Base-by-base conservation (phyloP, 2,329 filamentous ascomycete species). In the Xylaria sp. region DNA sequence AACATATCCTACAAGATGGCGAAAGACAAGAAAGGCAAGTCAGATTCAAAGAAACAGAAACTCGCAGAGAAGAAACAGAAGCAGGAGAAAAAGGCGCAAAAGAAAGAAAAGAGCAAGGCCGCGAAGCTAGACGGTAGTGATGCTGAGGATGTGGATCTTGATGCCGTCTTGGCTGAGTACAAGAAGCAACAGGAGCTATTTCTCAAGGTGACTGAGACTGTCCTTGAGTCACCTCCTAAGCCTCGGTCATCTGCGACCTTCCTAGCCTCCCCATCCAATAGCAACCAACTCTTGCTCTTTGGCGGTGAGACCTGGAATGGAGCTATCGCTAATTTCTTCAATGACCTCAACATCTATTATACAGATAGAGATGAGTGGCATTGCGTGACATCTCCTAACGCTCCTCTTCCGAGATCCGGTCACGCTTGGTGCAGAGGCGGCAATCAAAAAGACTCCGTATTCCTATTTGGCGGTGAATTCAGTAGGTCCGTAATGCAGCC, bases 251-350 rank as follows among this genome's bases (percentile, higher is more conserved):
- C 94, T 6, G 88, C 93, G 7, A 93, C 93, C 0, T 83, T 99
- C 67, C 86, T 97, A 73, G 93, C 93, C 23, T 95, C 92, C 46
- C 96, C 96, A 1, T 88, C 91, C 38, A 95, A 97, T 81, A 88
- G 87, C 75, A 97, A 96, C 80, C 94, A 97, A 79, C 82, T 99
- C 65, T 90, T 98, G 73, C 83, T 98, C 5, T 99, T 97, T 80
- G 96, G 95, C 17, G 96, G 96, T 72, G 96, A 99, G 83, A 97
- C 94, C 78, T 98, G 93, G 82, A 97, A 98, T 81, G 96, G 96
- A 4, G 92, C 92, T 2, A 83, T 96, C 65, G 96, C 95, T 3
- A 88, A 87, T 58, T 90, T 90, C 79, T 90, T 86, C 80, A 90
- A 90, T 77, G 88, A 90, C 77, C 80, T 91, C 75, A 85, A 89